Conservation (phyloP, 2,329 filamentous ascomycete genomes). For the Exophiala sp. region DNA sequence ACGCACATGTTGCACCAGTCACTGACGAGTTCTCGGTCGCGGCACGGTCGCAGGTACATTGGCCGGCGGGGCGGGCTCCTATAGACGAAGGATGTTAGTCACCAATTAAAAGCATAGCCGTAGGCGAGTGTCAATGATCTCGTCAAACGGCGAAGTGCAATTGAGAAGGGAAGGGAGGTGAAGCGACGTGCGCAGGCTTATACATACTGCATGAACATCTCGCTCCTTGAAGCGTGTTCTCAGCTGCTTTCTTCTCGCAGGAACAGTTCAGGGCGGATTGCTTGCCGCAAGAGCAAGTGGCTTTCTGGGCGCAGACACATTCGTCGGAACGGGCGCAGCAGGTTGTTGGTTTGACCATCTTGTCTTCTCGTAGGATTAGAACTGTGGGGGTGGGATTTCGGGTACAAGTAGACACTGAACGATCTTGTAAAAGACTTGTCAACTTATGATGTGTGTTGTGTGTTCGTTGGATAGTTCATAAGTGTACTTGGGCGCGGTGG, state of each 20-base stretch:
- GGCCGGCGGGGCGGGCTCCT: constrained; percentile 70
- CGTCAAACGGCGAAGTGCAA: too few species aligned
- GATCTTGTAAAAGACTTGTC: background rate
- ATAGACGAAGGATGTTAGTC: constrained; percentile 7
- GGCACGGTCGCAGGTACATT: constrained; percentile 77
- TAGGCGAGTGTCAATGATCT: too few species aligned
- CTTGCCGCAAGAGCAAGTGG: constrained; percentile 83
- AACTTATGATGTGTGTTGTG: too few species aligned
- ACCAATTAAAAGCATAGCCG: background rate
- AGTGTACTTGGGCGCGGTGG: too few species aligned
- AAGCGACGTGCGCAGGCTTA: background rate
- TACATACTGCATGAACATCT: constrained; percentile 73
- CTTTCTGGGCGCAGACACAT: constrained; percentile 58
- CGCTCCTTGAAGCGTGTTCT: constrained; percentile 71
- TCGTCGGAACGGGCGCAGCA: constrained; percentile 59
- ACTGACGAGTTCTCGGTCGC: constrained; percentile 64
- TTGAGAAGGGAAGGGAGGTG: background rate
- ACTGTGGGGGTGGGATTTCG: background rate
- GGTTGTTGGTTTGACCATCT: constrained; percentile 49
- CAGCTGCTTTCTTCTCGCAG: constrained; percentile 70
- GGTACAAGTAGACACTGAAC: background rate
- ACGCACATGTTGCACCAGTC: constrained; percentile 65
- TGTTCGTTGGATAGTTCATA: too few species aligned
- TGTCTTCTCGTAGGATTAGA: too few species aligned
- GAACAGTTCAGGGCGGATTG: constrained; percentile 81